Evolutionary conservation across 352 stramenopile genomes (phyloP).

Genomic region (Pythium aphanidermatum): DNA sequence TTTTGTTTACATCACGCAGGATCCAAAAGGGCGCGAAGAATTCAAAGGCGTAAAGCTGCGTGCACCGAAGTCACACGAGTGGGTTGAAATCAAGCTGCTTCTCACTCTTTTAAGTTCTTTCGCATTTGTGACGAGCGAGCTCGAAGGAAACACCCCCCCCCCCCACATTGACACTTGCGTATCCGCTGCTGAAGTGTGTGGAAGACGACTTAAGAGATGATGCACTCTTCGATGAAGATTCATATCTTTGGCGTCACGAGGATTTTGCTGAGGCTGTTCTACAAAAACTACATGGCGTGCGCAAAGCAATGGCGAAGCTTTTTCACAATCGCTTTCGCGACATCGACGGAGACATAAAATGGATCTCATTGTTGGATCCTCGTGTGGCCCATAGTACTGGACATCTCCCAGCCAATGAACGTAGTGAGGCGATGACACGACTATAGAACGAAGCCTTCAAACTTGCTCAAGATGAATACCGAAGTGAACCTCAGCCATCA

Average conservation of each 20-base stretch:
- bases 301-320: background rate
- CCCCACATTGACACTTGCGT: background rate
- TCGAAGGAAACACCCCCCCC: background rate
- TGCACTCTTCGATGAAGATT: background rate
- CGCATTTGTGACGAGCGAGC: background rate
- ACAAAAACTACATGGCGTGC: background rate
- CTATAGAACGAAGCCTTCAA: too few relatives aligned
- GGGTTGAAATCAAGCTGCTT: slow-evolving; percentile 1
- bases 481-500: too few relatives aligned
- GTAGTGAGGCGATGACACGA: too few relatives aligned
- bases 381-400: too few relatives aligned
- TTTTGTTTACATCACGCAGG: background rate
- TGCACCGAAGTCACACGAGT: background rate
- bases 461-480: too few relatives aligned
- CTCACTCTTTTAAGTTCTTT: background rate
- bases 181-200: background rate
- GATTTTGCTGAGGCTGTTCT: background rate
- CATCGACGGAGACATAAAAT: background rate
- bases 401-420: too few relatives aligned
- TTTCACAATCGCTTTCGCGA: slow-evolving; percentile 1
- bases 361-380: background rate
- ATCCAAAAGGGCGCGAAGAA: background rate
- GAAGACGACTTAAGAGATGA: background rate
- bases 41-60: background rate
- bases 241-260: background rate